These are phyloP conservation scores for Lepidium africanum DNA, from an alignment of 345 rosid genomes.

Conservation along the genomic window DNA sequence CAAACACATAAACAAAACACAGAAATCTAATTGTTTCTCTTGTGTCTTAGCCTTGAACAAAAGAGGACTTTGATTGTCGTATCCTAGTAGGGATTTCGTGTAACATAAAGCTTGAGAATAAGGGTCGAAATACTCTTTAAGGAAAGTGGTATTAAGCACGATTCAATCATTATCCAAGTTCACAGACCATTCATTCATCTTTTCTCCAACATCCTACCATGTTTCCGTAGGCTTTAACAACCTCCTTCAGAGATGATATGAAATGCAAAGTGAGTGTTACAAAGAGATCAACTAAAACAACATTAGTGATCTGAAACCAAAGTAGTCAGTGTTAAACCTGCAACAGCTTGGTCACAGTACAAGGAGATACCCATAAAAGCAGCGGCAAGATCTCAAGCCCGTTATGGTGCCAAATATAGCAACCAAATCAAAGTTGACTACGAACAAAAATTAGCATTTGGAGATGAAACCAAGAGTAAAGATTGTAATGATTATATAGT, in stretches of 20 bases:
- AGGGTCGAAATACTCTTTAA: no score
- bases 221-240: constrained; percentile 18
- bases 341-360: constrained; percentile 23
- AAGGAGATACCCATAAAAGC: constrained; percentile 38
- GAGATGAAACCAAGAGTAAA: neutral
- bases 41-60: no score
- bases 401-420: no score
- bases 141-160: no score
- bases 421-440: neutral
- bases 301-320: neutral
- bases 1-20: no score
- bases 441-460: neutral
- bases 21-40: no score
- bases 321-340: constrained; percentile 24
- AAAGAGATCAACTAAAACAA: neutral
- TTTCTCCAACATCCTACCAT: neutral
- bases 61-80: no score
- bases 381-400: constrained; percentile 15
- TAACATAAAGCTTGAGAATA: no score
- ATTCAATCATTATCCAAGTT: no score
- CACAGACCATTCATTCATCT: no score
- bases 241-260: constrained; percentile 32
- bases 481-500: no score
- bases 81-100: no score
- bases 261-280: neutral